Evolutionary conservation across 1,284 basidiomycete species (phyloP).

Genomic region (Naganishia sp.): DNA sequence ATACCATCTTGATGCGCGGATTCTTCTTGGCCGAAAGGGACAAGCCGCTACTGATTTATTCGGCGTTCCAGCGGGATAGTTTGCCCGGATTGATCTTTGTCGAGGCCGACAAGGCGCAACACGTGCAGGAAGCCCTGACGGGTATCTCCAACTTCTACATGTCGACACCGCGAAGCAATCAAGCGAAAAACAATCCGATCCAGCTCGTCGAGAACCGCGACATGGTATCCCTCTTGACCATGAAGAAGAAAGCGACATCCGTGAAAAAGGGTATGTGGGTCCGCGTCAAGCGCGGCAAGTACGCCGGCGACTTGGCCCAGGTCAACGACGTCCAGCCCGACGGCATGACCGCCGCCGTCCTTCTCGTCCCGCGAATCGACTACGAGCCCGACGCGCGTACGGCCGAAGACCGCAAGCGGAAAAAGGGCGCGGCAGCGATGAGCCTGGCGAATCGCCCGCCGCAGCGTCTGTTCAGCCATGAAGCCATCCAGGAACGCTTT

Average conservation of each 20-base stretch:
- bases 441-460: slow-evolving; percentile 72
- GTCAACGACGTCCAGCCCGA: slow-evolving; percentile 91
- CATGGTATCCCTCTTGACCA: slow-evolving; percentile 94
- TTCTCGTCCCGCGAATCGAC: slow-evolving; percentile 96
- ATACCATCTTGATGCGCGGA: slow-evolving; percentile 92
- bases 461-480: slow-evolving; percentile 89
- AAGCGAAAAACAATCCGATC: slow-evolving; percentile 32
- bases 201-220: slow-evolving; percentile 56
- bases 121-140: slow-evolving; percentile 80
- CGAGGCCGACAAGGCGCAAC: slow-evolving; percentile 83
- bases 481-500: slow-evolving; percentile 87
- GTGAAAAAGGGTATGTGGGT: slow-evolving; percentile 91
- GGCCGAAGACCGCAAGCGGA: slow-evolving; percentile 46
- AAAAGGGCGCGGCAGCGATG: slow-evolving; percentile 40
- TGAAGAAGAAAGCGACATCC: slow-evolving; percentile 88
- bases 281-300: slow-evolving; percentile 89
- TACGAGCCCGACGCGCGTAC: slow-evolving; percentile 71
- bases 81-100: slow-evolving; percentile 94
- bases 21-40: slow-evolving; percentile 60
- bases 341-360: slow-evolving; percentile 88
- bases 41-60: slow-evolving; percentile 78
- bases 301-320: slow-evolving; percentile 92
- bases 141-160: slow-evolving; percentile 92
- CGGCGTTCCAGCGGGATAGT: slow-evolving; percentile 94
- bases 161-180: slow-evolving; percentile 12